Base-by-base conservation (phyloP, 495 filamentous ascomycete genomes). In the Pseudomonodictys pantanalensis region DNA sequence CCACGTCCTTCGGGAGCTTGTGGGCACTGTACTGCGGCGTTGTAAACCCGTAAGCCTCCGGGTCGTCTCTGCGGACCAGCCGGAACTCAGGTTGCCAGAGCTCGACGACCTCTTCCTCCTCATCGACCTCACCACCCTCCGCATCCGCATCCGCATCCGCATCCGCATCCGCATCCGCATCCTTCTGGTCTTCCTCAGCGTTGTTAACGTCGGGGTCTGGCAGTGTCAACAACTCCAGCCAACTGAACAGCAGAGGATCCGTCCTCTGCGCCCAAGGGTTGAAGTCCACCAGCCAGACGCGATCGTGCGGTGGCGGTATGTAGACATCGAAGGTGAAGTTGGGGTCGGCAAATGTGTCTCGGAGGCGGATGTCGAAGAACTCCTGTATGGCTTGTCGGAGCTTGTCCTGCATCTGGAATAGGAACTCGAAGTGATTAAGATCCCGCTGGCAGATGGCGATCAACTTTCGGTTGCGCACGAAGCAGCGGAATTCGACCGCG, bases 211-310 rank as follows among this genome's bases (percentile, higher is more conserved):
- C 73, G 10, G 80, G 83, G 17, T 88, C 83, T 23, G 81, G 75
- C 76, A 90, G 80, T 0, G 76, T 81, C 62, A 99, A 69, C 17
- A 99, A 77, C 73, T 97, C 95, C 55, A 86, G 57, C 93, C 93
- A 99, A 49, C 84, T 86, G 69, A 97, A 99, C 15, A 97, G 75
- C 42, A 97, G 69, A 9, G 89, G 83, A 70, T 99, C 93, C 0
- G 93, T 99, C 53, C 90, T 73, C 49, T 82, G 84, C 10, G 93
- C 95, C 89, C 93, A 99, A 0, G 93, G 90, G 62, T 99, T 97
- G 50, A 99, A 85, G 70, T 99, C 93, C 30, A 97, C 84, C 24
- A 99, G 75, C 77, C 92, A 86, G 0, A 95, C 90, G 20, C 85
- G 76, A 62, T 86, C 79, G 54, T 87, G 82, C 3, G 88, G 87